Evolutionary conservation across 1,284 basidiomycete species (phyloP).

Genomic region (Somion occarium): DNA sequence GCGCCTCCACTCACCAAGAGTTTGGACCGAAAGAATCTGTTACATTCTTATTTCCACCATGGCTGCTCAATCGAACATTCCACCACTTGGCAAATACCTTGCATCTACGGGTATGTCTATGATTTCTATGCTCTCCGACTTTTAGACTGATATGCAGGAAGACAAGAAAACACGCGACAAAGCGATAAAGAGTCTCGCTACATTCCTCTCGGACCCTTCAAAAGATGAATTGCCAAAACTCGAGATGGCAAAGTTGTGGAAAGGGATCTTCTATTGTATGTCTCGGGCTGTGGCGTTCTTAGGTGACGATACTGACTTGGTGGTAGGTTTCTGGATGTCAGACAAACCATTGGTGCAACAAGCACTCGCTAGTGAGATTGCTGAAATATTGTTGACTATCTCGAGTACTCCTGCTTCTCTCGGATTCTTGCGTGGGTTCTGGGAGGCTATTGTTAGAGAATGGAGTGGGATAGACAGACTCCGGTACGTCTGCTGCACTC

Average conservation of each 20-base stretch:
- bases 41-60: neutral
- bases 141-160: constrained; percentile 28
- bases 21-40: too few relatives aligned
- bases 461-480: constrained; percentile 91
- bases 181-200: constrained; percentile 74
- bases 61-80: neutral
- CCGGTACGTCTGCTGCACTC: constrained; percentile 48
- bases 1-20: too few relatives aligned
- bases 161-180: constrained; percentile 90
- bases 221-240: constrained; percentile 53
- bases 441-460: constrained; percentile 85
- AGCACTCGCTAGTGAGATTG: constrained; percentile 80
- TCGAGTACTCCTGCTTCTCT: constrained; percentile 57
- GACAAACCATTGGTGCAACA: constrained; percentile 98
- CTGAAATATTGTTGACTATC: constrained; percentile 76
- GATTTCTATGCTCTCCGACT: constrained; percentile 7
- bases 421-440: constrained; percentile 84
- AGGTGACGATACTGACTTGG: neutral
- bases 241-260: constrained; percentile 95
- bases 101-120: constrained; percentile 75
- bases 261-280: constrained; percentile 93
- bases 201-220: constrained; percentile 67
- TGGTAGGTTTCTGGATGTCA: constrained; percentile 96
- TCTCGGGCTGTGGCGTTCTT: constrained; percentile 10
- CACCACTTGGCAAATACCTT: constrained; percentile 84